Conservation (phyloP, 2,329 filamentous ascomycete species). For the Aspergillus proliferans region DNA sequence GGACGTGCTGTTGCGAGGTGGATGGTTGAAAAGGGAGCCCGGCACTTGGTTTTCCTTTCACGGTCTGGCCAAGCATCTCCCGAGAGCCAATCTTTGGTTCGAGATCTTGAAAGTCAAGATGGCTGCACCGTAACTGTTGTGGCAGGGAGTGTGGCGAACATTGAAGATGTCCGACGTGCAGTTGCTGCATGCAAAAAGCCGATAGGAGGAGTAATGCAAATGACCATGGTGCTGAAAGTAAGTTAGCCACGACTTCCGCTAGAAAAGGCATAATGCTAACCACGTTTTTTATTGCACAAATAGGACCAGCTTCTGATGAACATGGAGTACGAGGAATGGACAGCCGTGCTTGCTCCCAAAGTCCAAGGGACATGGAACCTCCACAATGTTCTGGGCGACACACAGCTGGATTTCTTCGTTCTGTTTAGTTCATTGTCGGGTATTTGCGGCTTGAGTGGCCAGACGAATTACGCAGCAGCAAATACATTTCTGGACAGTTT, state of each 20-base stretch:
- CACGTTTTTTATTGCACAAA: background rate
- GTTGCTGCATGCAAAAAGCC: background rate
- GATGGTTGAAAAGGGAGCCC: slow-evolving; percentile 12
- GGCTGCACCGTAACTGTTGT: slow-evolving; percentile 1
- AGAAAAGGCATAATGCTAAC: background rate
- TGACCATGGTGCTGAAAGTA: slow-evolving; percentile 11
- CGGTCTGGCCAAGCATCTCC: slow-evolving; percentile 1
- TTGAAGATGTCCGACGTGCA: slow-evolving; percentile 5
- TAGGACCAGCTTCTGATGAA: slow-evolving; percentile 12
- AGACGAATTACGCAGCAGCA: slow-evolving; percentile 33
- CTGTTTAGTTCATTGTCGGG: slow-evolving; percentile 31
- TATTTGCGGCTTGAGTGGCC: slow-evolving; percentile 21
- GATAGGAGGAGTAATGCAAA: slow-evolving; percentile 16
- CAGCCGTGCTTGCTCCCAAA: slow-evolving; percentile 25
- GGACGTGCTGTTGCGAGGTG: slow-evolving; percentile 9
- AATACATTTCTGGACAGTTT: slow-evolving; percentile 31
- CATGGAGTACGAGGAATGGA: slow-evolving; percentile 31
- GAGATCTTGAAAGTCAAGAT: slow-evolving; percentile 2
- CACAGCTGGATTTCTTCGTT: slow-evolving; percentile 39
- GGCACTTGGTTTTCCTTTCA: slow-evolving; percentile 8
- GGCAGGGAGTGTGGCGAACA: slow-evolving; percentile 4
- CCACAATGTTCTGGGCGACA: slow-evolving; percentile 9
- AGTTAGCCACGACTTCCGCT: background rate
- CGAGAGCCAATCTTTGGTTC: slow-evolving; percentile 2
- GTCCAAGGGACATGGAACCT: slow-evolving; percentile 24